Evolutionary conservation across 495 filamentous ascomycete species (phyloP), one percentile per base, ranked within the genome.

Genomic region (Beverwykella pulmonaria): DNA sequence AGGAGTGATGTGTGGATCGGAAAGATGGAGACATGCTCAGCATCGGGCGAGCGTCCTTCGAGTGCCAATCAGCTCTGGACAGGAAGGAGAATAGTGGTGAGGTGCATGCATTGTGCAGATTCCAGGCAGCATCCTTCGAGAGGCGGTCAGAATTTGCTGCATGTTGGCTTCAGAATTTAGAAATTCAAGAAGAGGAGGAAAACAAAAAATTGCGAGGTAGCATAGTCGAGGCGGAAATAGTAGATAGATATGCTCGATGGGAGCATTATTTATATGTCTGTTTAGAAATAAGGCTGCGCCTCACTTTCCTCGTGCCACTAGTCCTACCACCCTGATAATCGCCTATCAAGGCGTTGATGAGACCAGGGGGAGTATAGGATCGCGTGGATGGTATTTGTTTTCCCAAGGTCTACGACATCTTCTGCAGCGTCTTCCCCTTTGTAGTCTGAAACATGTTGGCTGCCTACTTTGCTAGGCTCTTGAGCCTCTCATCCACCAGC

Each of bases 401-500:
- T 30, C 6, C 26, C 5, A 52, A 23, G 48, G 17, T 30, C 6
- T 26, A 5, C 3, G 17, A 29, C 1, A 23, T 22, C 25, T 26
- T 22, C 27, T 1, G 23, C 26, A 2, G 10, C 23, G 52, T 32
- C 29, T n/a, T n/a, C n/a, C n/a, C n/a, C n/a, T n/a, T n/a, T n/a
- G n/a, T n/a, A n/a, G n/a, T 7, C 44, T 19, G 20, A 19, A 48
- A 15, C 44, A 48, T 4, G 48, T 14, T 19, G 10, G 50, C 27
- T 19, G 17, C 39, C 34, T 53, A 71, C 26, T 65, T 71, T 19
- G 54, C 65, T 19, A 68, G 22, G 0, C 50, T 36, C 23, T 65
- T 63, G 10, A 91, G 75, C 75, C 82, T 87, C 79, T 89, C 85
- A 54, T 92, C 90, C 44, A 97, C 89, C 66, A 96, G 81, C 67